phyloP scores from a whole-genome alignment of 345 rosid species.

The Camelina laxa region DNA sequence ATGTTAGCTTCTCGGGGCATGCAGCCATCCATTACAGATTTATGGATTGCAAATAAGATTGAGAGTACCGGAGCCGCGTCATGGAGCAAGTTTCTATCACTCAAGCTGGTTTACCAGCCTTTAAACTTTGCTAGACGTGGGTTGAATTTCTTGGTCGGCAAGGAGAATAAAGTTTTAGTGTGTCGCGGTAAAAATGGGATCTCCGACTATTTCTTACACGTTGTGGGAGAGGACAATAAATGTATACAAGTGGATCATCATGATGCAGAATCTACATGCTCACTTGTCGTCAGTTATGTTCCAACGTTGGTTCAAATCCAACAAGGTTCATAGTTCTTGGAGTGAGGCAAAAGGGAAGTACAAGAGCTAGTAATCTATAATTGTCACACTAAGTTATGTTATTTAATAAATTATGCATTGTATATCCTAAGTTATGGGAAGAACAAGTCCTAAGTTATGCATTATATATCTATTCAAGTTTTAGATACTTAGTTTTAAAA shows the following conservation, averaged over 20 bases:
- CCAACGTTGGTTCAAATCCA: conserved; percentile 16
- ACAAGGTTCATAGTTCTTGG: neutral
- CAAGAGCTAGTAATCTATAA: neutral
- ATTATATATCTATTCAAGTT: no score
- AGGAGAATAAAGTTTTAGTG: neutral
- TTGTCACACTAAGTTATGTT: neutral
- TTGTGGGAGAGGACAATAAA: conserved; percentile 8
- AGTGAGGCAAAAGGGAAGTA: neutral
- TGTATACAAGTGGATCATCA: neutral
- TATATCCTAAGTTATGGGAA: no score
- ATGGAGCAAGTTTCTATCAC: conserved; percentile 4
- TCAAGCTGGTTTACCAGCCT: neutral
- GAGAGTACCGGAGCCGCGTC: neutral
- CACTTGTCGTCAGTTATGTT: conserved; percentile 1
- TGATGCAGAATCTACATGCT: neutral
- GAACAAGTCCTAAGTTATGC: no score
- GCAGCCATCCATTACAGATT: neutral
- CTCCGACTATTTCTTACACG: neutral
- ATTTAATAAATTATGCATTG: no score
- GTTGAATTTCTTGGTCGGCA: neutral
- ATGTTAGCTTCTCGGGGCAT: neutral
- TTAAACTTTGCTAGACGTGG: neutral
- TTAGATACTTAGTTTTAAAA: no score
- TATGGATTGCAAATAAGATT: conserved; percentile 5
- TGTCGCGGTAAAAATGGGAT: neutral